phyloP scores from a whole-genome alignment of 148 eudicot species.

The Camellia japonica region DNA sequence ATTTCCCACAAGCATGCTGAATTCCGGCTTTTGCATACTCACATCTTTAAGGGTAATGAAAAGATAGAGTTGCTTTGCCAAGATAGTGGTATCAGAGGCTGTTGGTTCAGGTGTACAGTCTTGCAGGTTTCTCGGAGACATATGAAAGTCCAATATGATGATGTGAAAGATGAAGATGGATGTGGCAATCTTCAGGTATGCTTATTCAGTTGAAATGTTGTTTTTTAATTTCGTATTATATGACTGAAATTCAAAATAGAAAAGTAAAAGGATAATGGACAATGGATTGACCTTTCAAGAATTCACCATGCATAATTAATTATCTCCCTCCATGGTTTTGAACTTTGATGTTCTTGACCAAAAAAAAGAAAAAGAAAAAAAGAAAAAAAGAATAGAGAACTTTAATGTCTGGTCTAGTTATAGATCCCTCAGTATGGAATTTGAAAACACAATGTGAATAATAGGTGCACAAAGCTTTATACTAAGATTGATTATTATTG shows the following conservation, averaged over 20 bases:
- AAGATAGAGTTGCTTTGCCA: conserved; percentile 80
- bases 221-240: neutral
- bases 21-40: conserved; percentile 26
- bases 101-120: conserved; percentile 92
- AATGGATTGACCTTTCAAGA: neutral
- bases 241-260: neutral
- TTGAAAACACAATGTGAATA: conserved; percentile 1
- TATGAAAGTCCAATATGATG: conserved; percentile 73
- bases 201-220: neutral
- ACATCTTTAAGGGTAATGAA: conserved; percentile 48
- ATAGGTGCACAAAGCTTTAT: neutral
- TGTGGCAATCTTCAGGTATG: conserved; percentile 79
- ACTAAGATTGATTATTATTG: neutral
- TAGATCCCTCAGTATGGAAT: neutral
- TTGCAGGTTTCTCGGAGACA: conserved; percentile 58
- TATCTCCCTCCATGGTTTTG: neutral
- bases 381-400: neutral
- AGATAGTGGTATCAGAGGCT: conserved; percentile 95
- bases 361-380: no score
- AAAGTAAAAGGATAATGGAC: neutral
- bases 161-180: conserved; percentile 78
- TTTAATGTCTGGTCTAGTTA: neutral
- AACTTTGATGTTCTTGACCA: neutral
- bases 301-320: neutral
- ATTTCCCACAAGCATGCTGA: conserved; percentile 40